Evolutionary conservation across 768 basidiomycete genomes (phyloP).

Genomic region (Pisolithus microcarpus): DNA sequence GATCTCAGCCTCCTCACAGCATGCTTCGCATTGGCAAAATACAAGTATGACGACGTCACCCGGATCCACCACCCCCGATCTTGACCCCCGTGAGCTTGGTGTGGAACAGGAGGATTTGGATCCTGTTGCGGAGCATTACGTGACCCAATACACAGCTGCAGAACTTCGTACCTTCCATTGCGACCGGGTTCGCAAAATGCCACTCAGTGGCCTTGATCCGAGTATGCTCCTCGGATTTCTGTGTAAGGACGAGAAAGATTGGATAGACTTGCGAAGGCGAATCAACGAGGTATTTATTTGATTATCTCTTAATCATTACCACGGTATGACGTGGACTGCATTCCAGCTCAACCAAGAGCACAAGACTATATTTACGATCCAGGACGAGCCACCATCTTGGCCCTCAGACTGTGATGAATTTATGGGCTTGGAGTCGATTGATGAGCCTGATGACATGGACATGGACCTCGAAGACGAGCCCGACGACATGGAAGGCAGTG

Average conservation of each 20-base stretch:
- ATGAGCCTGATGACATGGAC: slow-evolving; percentile 68
- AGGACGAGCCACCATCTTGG: slow-evolving; percentile 86
- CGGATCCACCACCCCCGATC: slow-evolving; percentile 21
- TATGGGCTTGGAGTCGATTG: slow-evolving; percentile 77
- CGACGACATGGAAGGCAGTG: slow-evolving; percentile 22
- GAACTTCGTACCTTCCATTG: slow-evolving; percentile 92
- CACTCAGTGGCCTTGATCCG: slow-evolving; percentile 81
- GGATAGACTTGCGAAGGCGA: slow-evolving; percentile 70
- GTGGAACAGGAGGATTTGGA: slow-evolving; percentile 31
- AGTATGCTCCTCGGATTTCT: slow-evolving; percentile 96
- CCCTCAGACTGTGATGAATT: slow-evolving; percentile 61
- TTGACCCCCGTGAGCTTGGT: slow-evolving; percentile 34
- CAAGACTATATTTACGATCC: slow-evolving; percentile 76
- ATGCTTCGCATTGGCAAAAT: slow-evolving; percentile 23
- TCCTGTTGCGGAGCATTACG: slow-evolving; percentile 53
- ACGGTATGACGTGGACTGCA: slow-evolving; percentile 4
- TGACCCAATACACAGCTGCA: slow-evolving; percentile 58
- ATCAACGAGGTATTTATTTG: slow-evolving; percentile 53
- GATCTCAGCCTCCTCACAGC: slow-evolving; percentile 23
- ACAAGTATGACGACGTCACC: slow-evolving; percentile 17
- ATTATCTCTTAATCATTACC: background rate
- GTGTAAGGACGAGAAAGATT: slow-evolving; percentile 76
- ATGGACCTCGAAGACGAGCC: slow-evolving; percentile 46
- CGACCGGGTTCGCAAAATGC: slow-evolving; percentile 95
- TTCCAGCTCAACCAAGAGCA: slow-evolving; percentile 36